Evolutionary conservation across 2,329 filamentous ascomycete species (phyloP), one percentile per base, ranked within the genome.

Genomic region (Phialemonium atrogriseum): DNA sequence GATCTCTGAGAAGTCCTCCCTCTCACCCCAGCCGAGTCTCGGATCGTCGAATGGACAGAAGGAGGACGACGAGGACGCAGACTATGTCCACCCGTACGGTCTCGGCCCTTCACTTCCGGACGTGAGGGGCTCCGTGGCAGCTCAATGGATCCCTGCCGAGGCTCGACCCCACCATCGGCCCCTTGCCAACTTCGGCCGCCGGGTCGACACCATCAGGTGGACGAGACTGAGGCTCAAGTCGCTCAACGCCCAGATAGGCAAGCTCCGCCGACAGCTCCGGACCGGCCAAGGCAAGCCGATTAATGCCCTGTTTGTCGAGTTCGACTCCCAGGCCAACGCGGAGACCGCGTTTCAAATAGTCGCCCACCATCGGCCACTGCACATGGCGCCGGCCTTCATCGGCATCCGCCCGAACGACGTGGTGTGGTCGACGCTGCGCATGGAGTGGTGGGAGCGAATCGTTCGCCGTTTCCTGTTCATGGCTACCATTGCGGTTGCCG

Each of bases 191-290:
- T 55, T 76, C 7, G 84, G 84, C 39, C 79, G 76, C 65, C 77
- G 87, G 57, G 85, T 94, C 25, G 87, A 95, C 58, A 89, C 84
- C 1, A 94, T 95, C 51, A 76, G 88, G 45, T 94, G 81, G 79
- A 75, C 74, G 33, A 80, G 88, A 24, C 66, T 73, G 7, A 71
- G 84, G 50, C 67, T 89, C 33, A 56, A 56, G 33, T 42, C 50
- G 12, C 51, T 60, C 22, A 55, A 54, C 38, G 35, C 42, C 6
- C 41, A 52, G 24, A 59, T 62, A 28, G 54, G 56, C 30, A 52
- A 69, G 43, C 54, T 66, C 28, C 58, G 58, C 76, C 58, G 73
- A 57, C 44, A 73, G 23, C 78, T 85, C 47, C 69, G 70, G 23
- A 60, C 68, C 10, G 77, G 82, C 29, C 70, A 84, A 40, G 78